phyloP scores from a whole-genome alignment of 345 rosid species.

The Salix dunnii region DNA sequence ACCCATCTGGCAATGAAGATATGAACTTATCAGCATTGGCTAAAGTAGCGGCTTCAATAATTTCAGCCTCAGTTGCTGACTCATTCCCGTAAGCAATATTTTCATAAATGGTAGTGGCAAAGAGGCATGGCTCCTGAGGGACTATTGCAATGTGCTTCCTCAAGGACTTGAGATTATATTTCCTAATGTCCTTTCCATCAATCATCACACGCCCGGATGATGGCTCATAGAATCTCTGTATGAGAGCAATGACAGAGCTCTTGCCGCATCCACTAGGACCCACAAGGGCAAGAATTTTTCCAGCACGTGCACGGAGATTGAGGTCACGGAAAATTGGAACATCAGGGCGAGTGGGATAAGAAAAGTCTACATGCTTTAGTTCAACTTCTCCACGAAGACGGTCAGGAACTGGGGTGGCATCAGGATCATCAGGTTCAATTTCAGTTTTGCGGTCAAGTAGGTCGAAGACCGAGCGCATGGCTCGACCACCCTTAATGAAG shows the following conservation, averaged over 20 bases:
- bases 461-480: conserved; percentile 89
- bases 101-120: conserved; percentile 72
- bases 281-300: conserved; percentile 88
- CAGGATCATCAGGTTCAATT: conserved; percentile 89
- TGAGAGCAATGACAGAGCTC: conserved; percentile 83
- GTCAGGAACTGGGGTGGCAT: conserved; percentile 75
- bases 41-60: conserved; percentile 82
- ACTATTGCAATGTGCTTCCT: conserved; percentile 87
- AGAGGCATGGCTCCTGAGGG: conserved; percentile 94
- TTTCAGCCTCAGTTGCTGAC: conserved; percentile 78
- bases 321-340: conserved; percentile 78
- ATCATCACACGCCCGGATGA: conserved; percentile 83
- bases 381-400: conserved; percentile 90
- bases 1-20: conserved; percentile 74
- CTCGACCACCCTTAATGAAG: conserved; percentile 95
- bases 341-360: conserved; percentile 91
- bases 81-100: conserved; percentile 94
- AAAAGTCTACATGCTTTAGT: conserved; percentile 87
- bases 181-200: conserved; percentile 90
- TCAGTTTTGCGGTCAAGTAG: conserved; percentile 97
- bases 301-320: conserved; percentile 80
- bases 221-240: conserved; percentile 83
- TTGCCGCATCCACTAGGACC: conserved; percentile 99
- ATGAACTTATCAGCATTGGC: conserved; percentile 92
- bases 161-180: conserved; percentile 86